phyloP scores from a whole-genome alignment of 306 rosid species.

The Quercus bicolor region DNA sequence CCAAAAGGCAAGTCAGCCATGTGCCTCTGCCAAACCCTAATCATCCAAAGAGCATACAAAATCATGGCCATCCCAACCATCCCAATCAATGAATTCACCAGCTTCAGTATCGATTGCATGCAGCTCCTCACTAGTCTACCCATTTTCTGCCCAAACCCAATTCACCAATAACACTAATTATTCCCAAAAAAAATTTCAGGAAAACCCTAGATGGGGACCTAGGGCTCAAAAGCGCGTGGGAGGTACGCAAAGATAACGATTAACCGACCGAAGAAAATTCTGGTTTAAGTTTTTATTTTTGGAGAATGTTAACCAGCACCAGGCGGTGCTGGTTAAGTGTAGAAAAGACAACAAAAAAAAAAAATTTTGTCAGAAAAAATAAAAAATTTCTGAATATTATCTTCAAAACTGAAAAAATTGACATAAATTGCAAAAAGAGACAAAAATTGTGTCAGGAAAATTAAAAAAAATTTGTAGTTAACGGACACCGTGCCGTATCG shows the following conservation, averaged over 20 bases:
- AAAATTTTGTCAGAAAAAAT: no score
- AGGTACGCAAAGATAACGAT: neutral
- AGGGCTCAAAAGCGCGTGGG: conserved; percentile 22
- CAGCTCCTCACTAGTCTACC: conserved; percentile 53
- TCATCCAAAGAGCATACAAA: conserved; percentile 66
- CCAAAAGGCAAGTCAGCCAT: conserved; percentile 49
- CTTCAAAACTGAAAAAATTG: no score
- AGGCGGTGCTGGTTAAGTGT: no score
- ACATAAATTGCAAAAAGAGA: no score
- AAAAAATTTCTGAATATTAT: no score
- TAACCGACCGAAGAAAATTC: neutral
- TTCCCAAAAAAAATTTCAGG: neutral
- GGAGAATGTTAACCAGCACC: no score
- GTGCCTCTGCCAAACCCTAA: conserved; percentile 67
- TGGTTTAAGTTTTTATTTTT: neutral
- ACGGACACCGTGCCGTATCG: no score
- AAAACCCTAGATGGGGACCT: conserved; percentile 24
- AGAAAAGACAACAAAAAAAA: no score
- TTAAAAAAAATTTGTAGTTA: no score
- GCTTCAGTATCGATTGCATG: conserved; percentile 65
- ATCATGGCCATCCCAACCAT: conserved; percentile 77
- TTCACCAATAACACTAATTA: neutral
- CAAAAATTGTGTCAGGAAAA: no score
- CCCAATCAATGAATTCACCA: conserved; percentile 71
- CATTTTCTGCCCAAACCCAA: conserved; percentile 34